Percentiles rank a stretch among this genome's conserved stretches.
Evolutionary conservation across 2,329 filamentous ascomycete genomes (phyloP).

Genomic region (Fusarium cyanostomum): DNA sequence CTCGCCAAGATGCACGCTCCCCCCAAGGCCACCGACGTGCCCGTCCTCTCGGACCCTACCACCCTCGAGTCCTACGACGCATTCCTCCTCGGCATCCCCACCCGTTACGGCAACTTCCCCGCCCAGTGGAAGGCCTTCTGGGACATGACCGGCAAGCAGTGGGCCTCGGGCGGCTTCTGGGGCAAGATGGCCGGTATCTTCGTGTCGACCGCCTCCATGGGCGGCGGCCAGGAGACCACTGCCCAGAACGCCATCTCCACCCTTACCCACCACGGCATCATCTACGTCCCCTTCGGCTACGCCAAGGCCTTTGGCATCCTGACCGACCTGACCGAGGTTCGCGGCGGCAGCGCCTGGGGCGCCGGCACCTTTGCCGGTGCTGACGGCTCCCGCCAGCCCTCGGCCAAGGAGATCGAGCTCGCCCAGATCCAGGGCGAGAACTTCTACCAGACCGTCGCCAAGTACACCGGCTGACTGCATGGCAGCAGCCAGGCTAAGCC

Average conservation of each 20-base stretch:
- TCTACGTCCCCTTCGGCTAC: slow-evolving; percentile 96
- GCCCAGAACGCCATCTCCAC: slow-evolving; percentile 84
- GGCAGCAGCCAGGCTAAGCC: slow-evolving; percentile 56
- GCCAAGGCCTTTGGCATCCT: slow-evolving; percentile 78
- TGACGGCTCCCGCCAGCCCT: slow-evolving; percentile 87
- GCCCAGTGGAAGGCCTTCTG: slow-evolving; percentile 95
- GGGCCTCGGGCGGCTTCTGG: slow-evolving; percentile 78
- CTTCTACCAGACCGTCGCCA: slow-evolving; percentile 82
- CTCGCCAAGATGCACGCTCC: slow-evolving; percentile 92
- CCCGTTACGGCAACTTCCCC: slow-evolving; percentile 96
- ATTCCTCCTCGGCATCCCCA: slow-evolving; percentile 94
- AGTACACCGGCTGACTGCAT: slow-evolving; percentile 83
- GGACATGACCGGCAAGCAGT: slow-evolving; percentile 89
- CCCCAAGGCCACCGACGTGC: slow-evolving; percentile 73
- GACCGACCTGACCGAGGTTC: slow-evolving; percentile 78
- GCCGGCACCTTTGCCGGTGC: slow-evolving; percentile 85
- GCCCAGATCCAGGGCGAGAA: slow-evolving; percentile 84
- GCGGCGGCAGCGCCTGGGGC: slow-evolving; percentile 91
- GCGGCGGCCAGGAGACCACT: slow-evolving; percentile 94
- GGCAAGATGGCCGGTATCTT: slow-evolving; percentile 95
- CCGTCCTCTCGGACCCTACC: slow-evolving; percentile 65
- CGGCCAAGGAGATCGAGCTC: slow-evolving; percentile 77
- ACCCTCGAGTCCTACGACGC: slow-evolving; percentile 81
- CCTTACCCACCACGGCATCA: slow-evolving; percentile 90
- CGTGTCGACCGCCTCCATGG: slow-evolving; percentile 82